These are phyloP conservation scores for Capsella rubella DNA, from an alignment of 441 rosid species.

Conservation along the genomic window DNA sequence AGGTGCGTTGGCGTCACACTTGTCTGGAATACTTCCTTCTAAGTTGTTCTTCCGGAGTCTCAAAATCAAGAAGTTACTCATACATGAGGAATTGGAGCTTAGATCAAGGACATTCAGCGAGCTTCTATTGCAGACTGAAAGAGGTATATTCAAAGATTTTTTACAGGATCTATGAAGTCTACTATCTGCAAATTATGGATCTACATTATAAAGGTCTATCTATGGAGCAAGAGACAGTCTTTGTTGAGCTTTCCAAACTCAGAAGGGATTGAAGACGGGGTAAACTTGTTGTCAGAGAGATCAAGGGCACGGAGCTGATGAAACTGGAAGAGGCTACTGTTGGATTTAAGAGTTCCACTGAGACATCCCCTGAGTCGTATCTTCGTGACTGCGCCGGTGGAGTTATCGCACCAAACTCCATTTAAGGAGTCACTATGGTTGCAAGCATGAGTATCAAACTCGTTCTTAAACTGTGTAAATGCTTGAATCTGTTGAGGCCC, in stretches of 20 bases:
- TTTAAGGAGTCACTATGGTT: not conserved
- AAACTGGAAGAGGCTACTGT: not conserved
- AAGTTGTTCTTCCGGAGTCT: conserved; percentile 9
- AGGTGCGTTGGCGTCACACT: not conserved
- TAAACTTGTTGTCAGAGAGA: not conserved
- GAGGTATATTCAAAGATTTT: too few relatives aligned
- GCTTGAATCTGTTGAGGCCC: not conserved
- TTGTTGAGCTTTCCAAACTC: not conserved
- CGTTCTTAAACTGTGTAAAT: not conserved
- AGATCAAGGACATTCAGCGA: conserved; percentile 24
- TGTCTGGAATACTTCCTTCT: conserved; percentile 8
- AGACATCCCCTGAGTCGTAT: not conserved
- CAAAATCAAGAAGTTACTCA: not conserved
- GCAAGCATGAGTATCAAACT: not conserved
- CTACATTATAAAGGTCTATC: too few relatives aligned
- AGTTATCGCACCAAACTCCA: conserved; percentile 5
- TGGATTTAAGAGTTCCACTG: not conserved
- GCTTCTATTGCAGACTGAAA: conserved; percentile 1
- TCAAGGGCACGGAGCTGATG: not conserved
- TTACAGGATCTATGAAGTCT: too few relatives aligned
- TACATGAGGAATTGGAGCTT: not conserved
- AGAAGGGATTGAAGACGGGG: not conserved
- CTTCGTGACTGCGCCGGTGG: not conserved
- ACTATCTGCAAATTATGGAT: too few relatives aligned
- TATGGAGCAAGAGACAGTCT: too few relatives aligned